Evolutionary conservation across 371 early-diverging fungal genomes (phyloP), one percentile per base, ranked within the genome.

Genomic region (Apophysomyces ossiformis): DNA sequence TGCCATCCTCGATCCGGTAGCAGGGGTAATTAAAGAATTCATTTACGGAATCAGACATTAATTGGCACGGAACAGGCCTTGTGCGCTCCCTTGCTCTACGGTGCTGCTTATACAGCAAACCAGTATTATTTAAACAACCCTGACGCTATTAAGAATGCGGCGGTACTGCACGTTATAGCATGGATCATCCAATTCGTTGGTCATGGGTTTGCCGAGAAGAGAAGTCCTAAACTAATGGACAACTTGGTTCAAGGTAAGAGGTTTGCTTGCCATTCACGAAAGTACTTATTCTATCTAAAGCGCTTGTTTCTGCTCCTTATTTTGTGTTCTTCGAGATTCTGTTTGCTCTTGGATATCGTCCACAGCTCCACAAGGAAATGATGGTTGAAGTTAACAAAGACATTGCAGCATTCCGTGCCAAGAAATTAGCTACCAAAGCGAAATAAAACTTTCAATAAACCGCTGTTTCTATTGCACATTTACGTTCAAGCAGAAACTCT

Each of bases 131-230:
- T 69, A 7, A 69, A 69, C n/a, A 76, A 79, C 32, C 77, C 85
- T 1, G 72, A 86, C 57, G 89, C 90, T 44, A 76, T 79, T 46
- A 66, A 69, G 11, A 72, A 85, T 61, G 88, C 90, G 2, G 44
- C 87, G 9, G 70, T 46, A 15, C 65, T 93, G 41, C 95, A 94
- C 72, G 74, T 91, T 35, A 37, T 73, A 57, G 76, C 90, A 18
- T 98, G 98, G 98, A 82, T 93, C 37, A 76, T 87, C n/a, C 98
- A 97, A 77, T 93, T 98, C 74, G 68, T 90, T 61, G 94, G 95
- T 37, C 98, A 98, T 66, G 92, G 91, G 56, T 76, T 93, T 21
- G 88, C 83, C 36, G 98, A 98, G 70, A 90, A 89, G 68, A 88
- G 97, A 69, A 90, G 92, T 1, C 98, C 98, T 2, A 96, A 95